Evolutionary conservation across 495 filamentous ascomycete species (phyloP).

Genomic region (Penicillium simplicissimum): DNA sequence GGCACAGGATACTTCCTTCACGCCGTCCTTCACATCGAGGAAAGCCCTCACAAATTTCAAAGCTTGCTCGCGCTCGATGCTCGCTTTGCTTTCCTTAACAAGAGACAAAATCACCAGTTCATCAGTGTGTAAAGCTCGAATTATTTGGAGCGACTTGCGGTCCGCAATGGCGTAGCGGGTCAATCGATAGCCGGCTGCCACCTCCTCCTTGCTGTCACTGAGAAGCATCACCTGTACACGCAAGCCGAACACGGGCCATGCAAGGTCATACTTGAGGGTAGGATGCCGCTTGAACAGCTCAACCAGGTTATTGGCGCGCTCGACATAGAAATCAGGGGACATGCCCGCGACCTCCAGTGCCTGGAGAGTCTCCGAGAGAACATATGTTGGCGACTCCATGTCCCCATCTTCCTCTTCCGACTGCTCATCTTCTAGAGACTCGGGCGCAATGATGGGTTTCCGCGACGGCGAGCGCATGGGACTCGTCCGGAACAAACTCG

Average conservation of each 20-base stretch:
- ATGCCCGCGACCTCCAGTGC: conserved; percentile 83
- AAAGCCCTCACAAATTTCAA: conserved; percentile 96
- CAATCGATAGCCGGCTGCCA: conserved; percentile 90
- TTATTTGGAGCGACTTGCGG: conserved; percentile 80
- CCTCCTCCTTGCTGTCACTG: conserved; percentile 91
- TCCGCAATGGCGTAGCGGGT: conserved; percentile 94
- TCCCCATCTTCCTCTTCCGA: conserved; percentile 56
- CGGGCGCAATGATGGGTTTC: conserved; percentile 33
- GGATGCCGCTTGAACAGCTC: conserved; percentile 91
- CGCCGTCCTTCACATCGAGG: conserved; percentile 91
- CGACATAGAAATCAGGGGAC: conserved; percentile 92
- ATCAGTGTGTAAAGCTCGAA: conserved; percentile 85
- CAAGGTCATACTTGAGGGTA: conserved; percentile 91
- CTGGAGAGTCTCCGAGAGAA: conserved; percentile 83
- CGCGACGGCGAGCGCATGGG: conserved; percentile 67
- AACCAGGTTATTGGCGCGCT: conserved; percentile 84
- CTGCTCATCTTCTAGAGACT: conserved; percentile 46
- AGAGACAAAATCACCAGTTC: conserved; percentile 88
- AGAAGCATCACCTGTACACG: conserved; percentile 93
- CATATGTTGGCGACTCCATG: conserved; percentile 86
- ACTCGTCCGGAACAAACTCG: conserved; percentile 65
- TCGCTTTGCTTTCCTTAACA: conserved; percentile 91
- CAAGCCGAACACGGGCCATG: conserved; percentile 90
- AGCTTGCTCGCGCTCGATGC: conserved; percentile 94
- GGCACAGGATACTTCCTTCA: conserved; percentile 80